Evolutionary conservation across 306 rosid genomes (phyloP).

Genomic region (Quercus mongolica): DNA sequence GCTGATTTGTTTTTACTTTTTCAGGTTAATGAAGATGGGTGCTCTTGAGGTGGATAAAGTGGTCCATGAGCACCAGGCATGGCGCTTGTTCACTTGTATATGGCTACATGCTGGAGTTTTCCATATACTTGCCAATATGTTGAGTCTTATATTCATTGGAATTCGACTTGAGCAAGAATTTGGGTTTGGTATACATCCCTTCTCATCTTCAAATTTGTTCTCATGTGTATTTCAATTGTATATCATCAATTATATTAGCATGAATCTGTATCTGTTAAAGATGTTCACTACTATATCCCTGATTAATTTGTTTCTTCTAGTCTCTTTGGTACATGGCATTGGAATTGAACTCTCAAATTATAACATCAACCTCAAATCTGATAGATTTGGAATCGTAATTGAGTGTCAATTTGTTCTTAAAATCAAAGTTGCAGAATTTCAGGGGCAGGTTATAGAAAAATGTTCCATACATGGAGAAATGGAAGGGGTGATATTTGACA

Average conservation of each 20-base stretch:
- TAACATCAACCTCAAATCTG: not conserved
- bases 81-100: slow-evolving; percentile 75
- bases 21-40: slow-evolving; percentile 74
- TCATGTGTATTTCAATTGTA: slow-evolving; percentile 1
- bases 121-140: slow-evolving; percentile 80
- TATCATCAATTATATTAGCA: not conserved
- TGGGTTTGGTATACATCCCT: slow-evolving; percentile 74
- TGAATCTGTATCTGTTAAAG: not conserved
- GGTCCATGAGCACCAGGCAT: slow-evolving; percentile 48
- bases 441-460: not conserved
- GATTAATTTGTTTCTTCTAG: not conserved
- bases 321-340: not conserved
- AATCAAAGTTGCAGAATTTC: not conserved
- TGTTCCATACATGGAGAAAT: not conserved
- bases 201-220: slow-evolving; percentile 19
- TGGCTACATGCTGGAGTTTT: slow-evolving; percentile 88
- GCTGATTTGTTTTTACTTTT: not conserved
- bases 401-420: not conserved
- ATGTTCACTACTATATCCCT: not conserved
- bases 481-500: not conserved
- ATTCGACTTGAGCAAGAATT: slow-evolving; percentile 86
- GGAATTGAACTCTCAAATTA: not conserved
- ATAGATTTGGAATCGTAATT: not conserved
- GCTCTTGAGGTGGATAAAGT: slow-evolving; percentile 63
- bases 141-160: slow-evolving; percentile 78